Conservation (phyloP, 2,329 filamentous ascomycete genomes). For the Verticillium zaregamsianum region DNA sequence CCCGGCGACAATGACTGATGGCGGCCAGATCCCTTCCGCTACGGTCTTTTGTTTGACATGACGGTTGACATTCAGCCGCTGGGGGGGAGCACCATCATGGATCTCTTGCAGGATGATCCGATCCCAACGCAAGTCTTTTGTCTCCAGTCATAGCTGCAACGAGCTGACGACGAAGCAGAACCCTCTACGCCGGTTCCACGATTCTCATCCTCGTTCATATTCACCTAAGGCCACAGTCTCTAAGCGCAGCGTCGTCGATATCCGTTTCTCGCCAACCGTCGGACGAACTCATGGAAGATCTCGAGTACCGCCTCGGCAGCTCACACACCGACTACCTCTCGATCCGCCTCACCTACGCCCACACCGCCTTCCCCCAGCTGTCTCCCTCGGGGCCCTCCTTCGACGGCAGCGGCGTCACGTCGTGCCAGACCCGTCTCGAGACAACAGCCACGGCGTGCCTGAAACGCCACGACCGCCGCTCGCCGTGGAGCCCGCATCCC, state of each 20-base stretch:
- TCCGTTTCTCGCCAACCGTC: slow-evolving; percentile 29
- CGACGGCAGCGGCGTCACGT: slow-evolving; percentile 25
- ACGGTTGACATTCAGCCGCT: slow-evolving; percentile 40
- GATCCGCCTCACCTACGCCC: slow-evolving; percentile 48
- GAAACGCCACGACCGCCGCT: slow-evolving; percentile 41
- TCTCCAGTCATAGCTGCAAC: not conserved
- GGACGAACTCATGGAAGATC: slow-evolving; percentile 53
- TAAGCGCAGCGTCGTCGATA: slow-evolving; percentile 9
- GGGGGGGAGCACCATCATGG: slow-evolving; percentile 33
- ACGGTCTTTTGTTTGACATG: slow-evolving; percentile 45
- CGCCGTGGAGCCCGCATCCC: slow-evolving; percentile 46
- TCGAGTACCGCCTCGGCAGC: slow-evolving; percentile 52
- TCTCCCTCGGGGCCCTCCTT: slow-evolving; percentile 1
- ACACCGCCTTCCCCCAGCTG: slow-evolving; percentile 48
- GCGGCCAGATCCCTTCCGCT: not conserved
- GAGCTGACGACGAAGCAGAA: slow-evolving; percentile 22
- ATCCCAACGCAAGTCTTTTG: slow-evolving; percentile 34
- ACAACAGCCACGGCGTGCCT: slow-evolving; percentile 49
- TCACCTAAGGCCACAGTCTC: slow-evolving; percentile 18
- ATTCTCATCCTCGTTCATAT: slow-evolving; percentile 46
- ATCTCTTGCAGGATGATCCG: slow-evolving; percentile 40
- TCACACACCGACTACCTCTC: slow-evolving; percentile 44
- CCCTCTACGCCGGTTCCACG: slow-evolving; percentile 36
- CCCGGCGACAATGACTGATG: not conserved
- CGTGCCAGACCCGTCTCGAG: slow-evolving; percentile 43